Conservation (phyloP, 163 green algal species). For the Scenedesmus sp. region DNA sequence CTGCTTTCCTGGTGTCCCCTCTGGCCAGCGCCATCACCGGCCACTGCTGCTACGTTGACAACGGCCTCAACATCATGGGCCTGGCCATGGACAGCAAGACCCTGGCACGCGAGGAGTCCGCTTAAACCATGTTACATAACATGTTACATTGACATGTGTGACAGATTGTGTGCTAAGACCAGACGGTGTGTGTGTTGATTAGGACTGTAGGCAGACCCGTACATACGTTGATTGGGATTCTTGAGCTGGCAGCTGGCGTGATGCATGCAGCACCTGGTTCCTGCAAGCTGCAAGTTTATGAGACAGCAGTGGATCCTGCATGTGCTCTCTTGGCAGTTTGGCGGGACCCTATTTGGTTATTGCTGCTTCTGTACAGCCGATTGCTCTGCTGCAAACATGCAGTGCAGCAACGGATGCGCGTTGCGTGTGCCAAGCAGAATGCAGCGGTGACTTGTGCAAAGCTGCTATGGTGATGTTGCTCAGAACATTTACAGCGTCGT, state of each 20-base stretch:
- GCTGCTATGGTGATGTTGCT: too few species aligned
- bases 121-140: neutral
- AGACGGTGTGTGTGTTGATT: neutral
- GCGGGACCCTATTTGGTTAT: neutral
- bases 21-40: conserved; percentile 95
- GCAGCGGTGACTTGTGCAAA: too few species aligned
- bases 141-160: neutral
- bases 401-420: neutral
- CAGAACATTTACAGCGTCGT: too few species aligned
- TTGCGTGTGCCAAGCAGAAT: neutral
- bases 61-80: conserved; percentile 97
- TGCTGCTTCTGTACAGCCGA: neutral
- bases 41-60: conserved; percentile 95
- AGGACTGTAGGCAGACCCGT: neutral
- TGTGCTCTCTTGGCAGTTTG: neutral
- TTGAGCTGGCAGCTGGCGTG: too few species aligned
- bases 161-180: neutral
- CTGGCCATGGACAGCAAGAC: conserved; percentile 83
- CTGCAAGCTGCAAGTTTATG: too few species aligned
- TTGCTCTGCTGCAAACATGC: neutral
- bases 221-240: neutral
- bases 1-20: conserved; percentile 96
- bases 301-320: neutral
- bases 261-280: too few species aligned
- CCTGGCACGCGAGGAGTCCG: conserved; percentile 46